A percentile compares a stretch with the other conserved stretches of the same genome.
Evolutionary conservation across 176 grass and related monocot genomes (phyloP).

Genomic region (Elymus sibiricus): DNA sequence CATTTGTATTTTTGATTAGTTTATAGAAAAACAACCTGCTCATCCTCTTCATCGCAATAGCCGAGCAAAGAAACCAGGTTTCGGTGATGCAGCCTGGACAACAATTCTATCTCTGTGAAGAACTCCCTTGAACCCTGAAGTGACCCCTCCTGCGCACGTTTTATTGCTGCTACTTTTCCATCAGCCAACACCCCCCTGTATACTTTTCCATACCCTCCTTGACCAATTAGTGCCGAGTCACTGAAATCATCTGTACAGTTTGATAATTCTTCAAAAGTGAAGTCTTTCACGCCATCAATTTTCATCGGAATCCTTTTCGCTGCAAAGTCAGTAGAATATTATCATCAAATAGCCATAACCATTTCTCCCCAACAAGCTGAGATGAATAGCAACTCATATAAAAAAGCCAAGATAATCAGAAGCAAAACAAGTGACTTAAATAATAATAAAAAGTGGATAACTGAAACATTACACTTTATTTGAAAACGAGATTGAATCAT

Average conservation of each 20-base stretch:
- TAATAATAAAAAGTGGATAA: not conserved
- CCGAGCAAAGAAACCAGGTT: constrained; percentile 76
- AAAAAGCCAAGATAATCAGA: not conserved
- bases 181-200: constrained; percentile 63
- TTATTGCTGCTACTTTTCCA: constrained; percentile 69
- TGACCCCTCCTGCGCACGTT: constrained; percentile 70
- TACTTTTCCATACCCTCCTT: constrained; percentile 80
- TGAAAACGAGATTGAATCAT: not conserved
- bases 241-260: constrained; percentile 48
- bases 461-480: not conserved
- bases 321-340: constrained; percentile 18
- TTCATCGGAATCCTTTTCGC: constrained; percentile 61
- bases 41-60: constrained; percentile 86
- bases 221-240: constrained; percentile 51
- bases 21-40: constrained; percentile 42
- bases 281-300: constrained; percentile 67
- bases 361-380: not conserved
- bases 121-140: constrained; percentile 82
- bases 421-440: not conserved
- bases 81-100: constrained; percentile 76
- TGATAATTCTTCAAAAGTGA: constrained; percentile 62
- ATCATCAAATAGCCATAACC: constrained; percentile 4
- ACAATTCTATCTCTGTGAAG: constrained; percentile 75
- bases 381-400: not conserved
- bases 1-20: not conserved